These are phyloP conservation scores for Debaryomyces psychrophilus DNA, from an alignment of 1,139 yeast genomes.

Conservation along the genomic window DNA sequence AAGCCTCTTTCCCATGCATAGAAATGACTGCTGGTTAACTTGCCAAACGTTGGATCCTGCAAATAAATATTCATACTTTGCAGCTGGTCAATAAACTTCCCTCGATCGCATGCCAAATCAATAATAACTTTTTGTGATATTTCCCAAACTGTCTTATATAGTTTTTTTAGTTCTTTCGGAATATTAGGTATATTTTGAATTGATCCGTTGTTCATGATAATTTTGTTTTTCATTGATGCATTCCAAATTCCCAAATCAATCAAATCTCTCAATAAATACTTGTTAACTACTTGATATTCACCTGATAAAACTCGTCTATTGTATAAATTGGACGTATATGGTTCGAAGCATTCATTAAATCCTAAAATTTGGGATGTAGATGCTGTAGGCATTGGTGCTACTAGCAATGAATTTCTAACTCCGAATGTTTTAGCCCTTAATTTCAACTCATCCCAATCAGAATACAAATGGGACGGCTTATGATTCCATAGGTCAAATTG, in stretches of 20 bases:
- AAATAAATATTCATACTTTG: conserved; percentile 62
- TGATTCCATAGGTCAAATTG: conserved; percentile 84
- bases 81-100: conserved; percentile 61
- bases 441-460: conserved; percentile 73
- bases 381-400: conserved; percentile 96
- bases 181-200: conserved; percentile 53
- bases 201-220: conserved; percentile 57
- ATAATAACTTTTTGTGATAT: conserved; percentile 57
- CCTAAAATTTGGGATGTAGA: conserved; percentile 91
- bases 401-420: conserved; percentile 76
- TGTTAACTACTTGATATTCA: conserved; percentile 63
- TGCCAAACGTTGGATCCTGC: conserved; percentile 59
- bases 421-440: conserved; percentile 63
- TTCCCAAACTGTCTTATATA: conserved; percentile 66
- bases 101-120: conserved; percentile 66
- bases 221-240: conserved; percentile 53
- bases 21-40: conserved; percentile 62
- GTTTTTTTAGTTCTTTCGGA: conserved; percentile 53
- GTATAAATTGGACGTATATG: conserved; percentile 61
- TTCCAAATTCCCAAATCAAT: conserved; percentile 60
- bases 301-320: conserved; percentile 64
- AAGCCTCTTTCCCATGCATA: conserved; percentile 66
- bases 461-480: conserved; percentile 70
- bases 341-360: conserved; percentile 89
- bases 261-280: conserved; percentile 56